Conservation (phyloP, 2,329 filamentous ascomycete genomes). For the Beauveria bassiana region DNA sequence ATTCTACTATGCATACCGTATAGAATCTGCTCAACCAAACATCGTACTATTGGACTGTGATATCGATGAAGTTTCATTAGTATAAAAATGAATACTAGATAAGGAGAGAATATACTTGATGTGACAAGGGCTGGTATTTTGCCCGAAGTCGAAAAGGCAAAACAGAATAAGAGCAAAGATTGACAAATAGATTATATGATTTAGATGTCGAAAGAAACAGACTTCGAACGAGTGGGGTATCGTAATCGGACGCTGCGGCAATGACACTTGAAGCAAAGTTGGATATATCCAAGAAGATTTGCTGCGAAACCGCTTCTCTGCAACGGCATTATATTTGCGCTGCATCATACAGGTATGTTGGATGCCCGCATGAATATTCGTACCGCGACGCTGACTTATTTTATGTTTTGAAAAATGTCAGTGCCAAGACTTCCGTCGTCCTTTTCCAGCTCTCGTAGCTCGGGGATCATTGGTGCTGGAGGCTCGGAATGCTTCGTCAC, state of each 20-base stretch:
- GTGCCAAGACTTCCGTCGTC: constrained; percentile 39
- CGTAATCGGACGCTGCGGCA: constrained; percentile 4
- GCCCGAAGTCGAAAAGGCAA: neutral
- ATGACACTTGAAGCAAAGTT: constrained; percentile 2
- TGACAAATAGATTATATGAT: constrained; percentile 11
- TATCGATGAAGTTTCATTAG: neutral
- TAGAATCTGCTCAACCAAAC: neutral
- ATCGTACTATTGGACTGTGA: neutral
- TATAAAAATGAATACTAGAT: neutral
- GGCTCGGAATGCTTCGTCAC: constrained; percentile 35
- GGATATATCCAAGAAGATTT: constrained; percentile 4
- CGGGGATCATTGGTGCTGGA: constrained; percentile 54
- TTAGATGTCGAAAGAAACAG: neutral
- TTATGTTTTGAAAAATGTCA: constrained; percentile 49
- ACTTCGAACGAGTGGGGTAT: constrained; percentile 8
- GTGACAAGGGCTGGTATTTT: neutral
- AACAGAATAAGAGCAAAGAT: neutral
- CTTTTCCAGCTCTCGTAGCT: constrained; percentile 44
- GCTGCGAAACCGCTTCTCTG: neutral
- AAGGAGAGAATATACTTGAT: neutral
- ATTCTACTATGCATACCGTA: neutral
- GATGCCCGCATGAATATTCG: neutral
- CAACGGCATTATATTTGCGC: neutral
- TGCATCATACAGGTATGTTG: constrained; percentile 6
- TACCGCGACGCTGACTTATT: constrained; percentile 27